Evolutionary conservation across 2,329 filamentous ascomycete species (phyloP).

Genomic region (Aureobasidium sp.): DNA sequence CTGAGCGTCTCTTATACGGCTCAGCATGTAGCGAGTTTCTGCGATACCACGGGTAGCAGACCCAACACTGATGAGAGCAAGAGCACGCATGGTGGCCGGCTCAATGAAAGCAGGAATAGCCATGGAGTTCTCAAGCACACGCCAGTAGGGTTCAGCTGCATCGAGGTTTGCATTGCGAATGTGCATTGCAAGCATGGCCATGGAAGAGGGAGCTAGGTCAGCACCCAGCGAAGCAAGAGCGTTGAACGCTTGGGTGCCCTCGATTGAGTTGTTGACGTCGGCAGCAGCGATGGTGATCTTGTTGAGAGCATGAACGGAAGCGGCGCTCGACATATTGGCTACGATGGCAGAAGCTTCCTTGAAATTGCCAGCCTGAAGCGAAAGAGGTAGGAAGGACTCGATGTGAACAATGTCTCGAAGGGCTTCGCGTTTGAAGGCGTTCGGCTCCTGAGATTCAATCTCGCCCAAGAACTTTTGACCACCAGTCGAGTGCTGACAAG

Average conservation of each 20-base stretch:
- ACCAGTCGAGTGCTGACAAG: slow-evolving; percentile 69
- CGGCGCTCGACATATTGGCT: slow-evolving; percentile 47
- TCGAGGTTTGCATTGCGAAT: slow-evolving; percentile 73
- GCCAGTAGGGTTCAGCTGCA: slow-evolving; percentile 72
- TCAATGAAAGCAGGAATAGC: slow-evolving; percentile 66
- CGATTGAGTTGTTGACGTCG: slow-evolving; percentile 62
- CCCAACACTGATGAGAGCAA: slow-evolving; percentile 78
- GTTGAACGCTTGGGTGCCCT: slow-evolving; percentile 52
- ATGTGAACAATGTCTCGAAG: slow-evolving; percentile 65
- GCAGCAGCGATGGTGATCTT: slow-evolving; percentile 70
- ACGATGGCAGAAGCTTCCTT: slow-evolving; percentile 67
- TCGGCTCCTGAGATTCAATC: slow-evolving; percentile 39
- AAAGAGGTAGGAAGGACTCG: slow-evolving; percentile 69
- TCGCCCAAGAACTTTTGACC: slow-evolving; percentile 79
- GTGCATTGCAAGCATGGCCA: slow-evolving; percentile 79
- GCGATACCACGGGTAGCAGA: slow-evolving; percentile 72
- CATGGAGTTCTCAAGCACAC: slow-evolving; percentile 54
- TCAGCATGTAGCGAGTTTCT: slow-evolving; percentile 78
- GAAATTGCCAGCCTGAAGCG: slow-evolving; percentile 61
- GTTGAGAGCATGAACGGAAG: slow-evolving; percentile 56
- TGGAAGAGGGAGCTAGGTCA: slow-evolving; percentile 48
- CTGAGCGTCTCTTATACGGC: slow-evolving; percentile 61
- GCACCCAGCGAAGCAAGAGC: slow-evolving; percentile 42
- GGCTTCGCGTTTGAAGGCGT: slow-evolving; percentile 40
- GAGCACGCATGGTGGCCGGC: slow-evolving; percentile 80